A percentile compares a stretch with the other conserved stretches of the same genome.
Conservation (phyloP, 2,329 filamentous ascomycete genomes). For the Aspergillus melleus region DNA sequence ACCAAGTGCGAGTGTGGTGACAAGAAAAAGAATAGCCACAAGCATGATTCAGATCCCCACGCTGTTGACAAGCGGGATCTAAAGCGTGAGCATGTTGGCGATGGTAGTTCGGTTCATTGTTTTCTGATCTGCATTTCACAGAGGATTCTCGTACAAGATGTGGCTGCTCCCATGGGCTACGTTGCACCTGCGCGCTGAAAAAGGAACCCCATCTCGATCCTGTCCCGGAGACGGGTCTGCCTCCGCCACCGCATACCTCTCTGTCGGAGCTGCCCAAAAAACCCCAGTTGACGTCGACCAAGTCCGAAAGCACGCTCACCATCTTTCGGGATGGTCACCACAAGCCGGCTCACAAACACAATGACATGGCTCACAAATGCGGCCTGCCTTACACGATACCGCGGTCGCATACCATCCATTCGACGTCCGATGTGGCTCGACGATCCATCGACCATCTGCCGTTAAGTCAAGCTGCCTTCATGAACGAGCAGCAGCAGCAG, state of each 20-base stretch:
- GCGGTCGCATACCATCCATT: constrained; percentile 52
- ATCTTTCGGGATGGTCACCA: constrained; percentile 65
- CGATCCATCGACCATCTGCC: constrained; percentile 56
- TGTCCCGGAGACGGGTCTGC: constrained; percentile 49
- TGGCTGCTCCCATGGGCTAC: constrained; percentile 59
- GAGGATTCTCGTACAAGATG: constrained; percentile 39
- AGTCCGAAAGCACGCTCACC: constrained; percentile 61
- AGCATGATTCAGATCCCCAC: constrained; percentile 37
- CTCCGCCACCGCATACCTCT: constrained; percentile 39
- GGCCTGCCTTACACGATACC: constrained; percentile 65
- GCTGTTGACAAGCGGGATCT: constrained; percentile 36
- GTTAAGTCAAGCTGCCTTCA: constrained; percentile 32
- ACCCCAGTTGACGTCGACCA: constrained; percentile 57
- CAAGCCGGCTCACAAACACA: constrained; percentile 65
- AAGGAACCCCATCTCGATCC: constrained; percentile 55
- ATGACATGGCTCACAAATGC: constrained; percentile 63
- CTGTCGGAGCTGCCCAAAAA: constrained; percentile 51
- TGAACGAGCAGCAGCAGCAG: constrained; percentile 24
- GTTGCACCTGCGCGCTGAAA: constrained; percentile 62
- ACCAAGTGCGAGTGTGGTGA: constrained; percentile 96
- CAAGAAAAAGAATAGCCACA: constrained; percentile 67
- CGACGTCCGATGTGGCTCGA: constrained; percentile 46
- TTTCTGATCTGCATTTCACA: constrained; percentile 36
- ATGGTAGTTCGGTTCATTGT: constrained; percentile 25
- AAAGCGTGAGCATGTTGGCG: constrained; percentile 38